These are phyloP conservation scores for Fusarium cicatricum DNA, from an alignment of 2,329 filamentous ascomycete species.

Conservation along the genomic window DNA sequence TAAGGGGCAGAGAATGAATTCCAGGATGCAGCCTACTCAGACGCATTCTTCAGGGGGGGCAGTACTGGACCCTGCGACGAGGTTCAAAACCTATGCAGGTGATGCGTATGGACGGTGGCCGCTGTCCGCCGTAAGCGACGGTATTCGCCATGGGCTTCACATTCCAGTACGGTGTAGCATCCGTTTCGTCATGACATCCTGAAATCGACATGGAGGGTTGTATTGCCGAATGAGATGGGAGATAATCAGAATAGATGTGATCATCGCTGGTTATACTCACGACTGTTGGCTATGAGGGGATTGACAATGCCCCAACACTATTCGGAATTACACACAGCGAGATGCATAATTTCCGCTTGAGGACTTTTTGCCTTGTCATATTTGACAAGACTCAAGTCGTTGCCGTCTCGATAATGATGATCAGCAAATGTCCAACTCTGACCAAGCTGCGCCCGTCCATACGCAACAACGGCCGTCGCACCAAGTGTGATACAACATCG, in stretches of 20 bases:
- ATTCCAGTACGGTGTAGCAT: constrained; percentile 18
- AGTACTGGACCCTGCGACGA: constrained; percentile 12
- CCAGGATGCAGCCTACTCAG: no score
- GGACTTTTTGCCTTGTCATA: constrained; percentile 15
- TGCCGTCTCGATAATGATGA: not conserved
- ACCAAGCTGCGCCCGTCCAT: constrained; percentile 3
- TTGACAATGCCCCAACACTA: not conserved
- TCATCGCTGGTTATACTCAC: constrained; percentile 7
- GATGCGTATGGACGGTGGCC: constrained; percentile 14
- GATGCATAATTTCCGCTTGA: no score
- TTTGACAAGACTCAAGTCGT: constrained; percentile 8
- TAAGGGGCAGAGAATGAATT: not conserved
- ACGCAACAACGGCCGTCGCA: constrained; percentile 14
- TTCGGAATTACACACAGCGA: no score
- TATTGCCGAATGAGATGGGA: constrained; percentile 14
- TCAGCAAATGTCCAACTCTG: not conserved
- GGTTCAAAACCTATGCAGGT: constrained; percentile 15
- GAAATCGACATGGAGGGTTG: constrained; percentile 21
- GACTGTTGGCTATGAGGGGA: not conserved
- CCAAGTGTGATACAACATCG: constrained; percentile 8
- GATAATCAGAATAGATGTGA: constrained; percentile 8
- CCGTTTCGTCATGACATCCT: constrained; percentile 32
- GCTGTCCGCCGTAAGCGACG: constrained; percentile 41
- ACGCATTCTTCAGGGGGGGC: constrained; percentile 3
- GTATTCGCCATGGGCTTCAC: constrained; percentile 15